Conservation (phyloP, 2,329 filamentous ascomycete genomes). For the Penicillium italicum region DNA sequence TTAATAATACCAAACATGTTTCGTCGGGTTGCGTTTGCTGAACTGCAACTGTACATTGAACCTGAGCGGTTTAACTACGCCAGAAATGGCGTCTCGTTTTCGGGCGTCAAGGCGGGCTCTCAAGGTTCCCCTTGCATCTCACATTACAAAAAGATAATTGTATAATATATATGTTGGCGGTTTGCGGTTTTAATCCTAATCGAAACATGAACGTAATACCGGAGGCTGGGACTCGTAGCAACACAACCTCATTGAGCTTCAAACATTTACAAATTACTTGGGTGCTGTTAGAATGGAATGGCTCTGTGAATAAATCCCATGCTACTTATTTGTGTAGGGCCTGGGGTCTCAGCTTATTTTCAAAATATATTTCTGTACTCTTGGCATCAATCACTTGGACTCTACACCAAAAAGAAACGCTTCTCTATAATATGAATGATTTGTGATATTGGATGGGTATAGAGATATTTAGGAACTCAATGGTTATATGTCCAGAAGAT, state of each 20-base stretch:
- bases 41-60: background rate
- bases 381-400: no score
- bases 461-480: background rate
- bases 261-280: background rate
- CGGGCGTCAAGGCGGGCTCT: background rate
- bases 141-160: background rate
- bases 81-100: background rate
- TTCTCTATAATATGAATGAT: background rate
- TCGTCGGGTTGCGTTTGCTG: background rate
- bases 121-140: background rate
- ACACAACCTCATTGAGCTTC: background rate
- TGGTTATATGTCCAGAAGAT: background rate
- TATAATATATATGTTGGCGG: background rate
- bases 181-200: no score
- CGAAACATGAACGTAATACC: background rate
- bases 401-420: background rate
- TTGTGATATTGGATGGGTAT: conserved; percentile 13
- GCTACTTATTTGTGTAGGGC: background rate
- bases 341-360: background rate
- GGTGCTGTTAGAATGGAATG: background rate
- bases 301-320: background rate
- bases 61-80: background rate
- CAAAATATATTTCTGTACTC: background rate
- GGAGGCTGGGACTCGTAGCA: background rate
- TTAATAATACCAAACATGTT: background rate